Base-by-base conservation (phyloP, 140 eudicot genomes). In the Stevia rebaudiana region DNA sequence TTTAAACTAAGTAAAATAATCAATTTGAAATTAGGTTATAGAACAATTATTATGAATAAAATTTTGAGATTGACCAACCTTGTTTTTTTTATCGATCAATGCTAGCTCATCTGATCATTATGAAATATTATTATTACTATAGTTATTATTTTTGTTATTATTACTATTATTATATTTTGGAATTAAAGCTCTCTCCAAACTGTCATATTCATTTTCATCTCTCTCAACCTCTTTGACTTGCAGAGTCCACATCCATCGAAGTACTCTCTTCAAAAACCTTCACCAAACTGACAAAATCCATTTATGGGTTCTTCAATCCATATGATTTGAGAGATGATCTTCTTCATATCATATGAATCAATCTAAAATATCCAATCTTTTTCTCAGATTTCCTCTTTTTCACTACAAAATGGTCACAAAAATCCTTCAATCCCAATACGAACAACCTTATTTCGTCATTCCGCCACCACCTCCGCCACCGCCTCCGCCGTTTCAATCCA, bases 221-320 rank as follows among this genome's bases (percentile, higher is more conserved):
- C 73, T 31, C 69, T 65, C 57, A 39, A 55, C 46, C 68, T 21
- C 57, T 79, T 85, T 85, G 81, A 82, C 85, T 66, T 76, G 73
- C 83, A 73, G 78, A 65, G 69, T 72, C 63, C 61, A 73, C 49
- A 70, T 71, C 40, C 64, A 54, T 71, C 40, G 60, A 54, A 69
- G 55, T 72, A 72, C 54, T 31, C 50, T 37, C 69, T 61, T 52
- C 75, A 68, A 68, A 66, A 46, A 28, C 53, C 76, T 53, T 67
- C 56, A n/a, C n/a, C n/a, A 67, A 70, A 30, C 6, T 30, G 42
- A 55, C 62, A 55, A 33, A 41, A 67, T 19, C 70, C 72, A 42
- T 62, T 68, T n/a, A 68, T 56, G 42, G 33, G 64, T 42, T 59
- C 56, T 64, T 28, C 62, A 7, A 30, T 49, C 63, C 36, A 54